Evolutionary conservation across 257 asterid species (phyloP), one percentile per base, ranked within the genome.

Genomic region (Linderniella brevidens): DNA sequence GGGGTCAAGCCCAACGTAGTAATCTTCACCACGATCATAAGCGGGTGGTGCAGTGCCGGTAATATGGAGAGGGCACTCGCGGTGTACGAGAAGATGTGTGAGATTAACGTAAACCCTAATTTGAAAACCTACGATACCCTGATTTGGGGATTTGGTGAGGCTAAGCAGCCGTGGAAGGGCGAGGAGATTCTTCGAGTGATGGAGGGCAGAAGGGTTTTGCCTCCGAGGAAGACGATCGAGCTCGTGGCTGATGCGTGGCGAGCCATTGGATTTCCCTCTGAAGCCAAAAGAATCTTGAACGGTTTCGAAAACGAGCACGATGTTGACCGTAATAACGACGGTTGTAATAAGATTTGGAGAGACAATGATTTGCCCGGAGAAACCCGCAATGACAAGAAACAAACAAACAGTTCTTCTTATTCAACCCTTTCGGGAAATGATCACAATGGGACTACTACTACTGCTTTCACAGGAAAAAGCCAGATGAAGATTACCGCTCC

Each of bases 131-230:
- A 68, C 42, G 94, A 88, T 47, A 88, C 98, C 8, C 78, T 88
- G 17, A 85, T 88, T 29, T 81, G 98, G 98, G 98, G 94, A 52
- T 88, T 68, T 48, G 93, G 96, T 32, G 96, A 88, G 64, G 90
- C 90, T 12, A 85, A 78, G 51, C 88, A 70, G 59, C 96, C 98
- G 0, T 68, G 92, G 95, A 85, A 76, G 63, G 92, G 92, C 3
- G 85, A 88, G 42, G 93, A 84, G 63, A 53, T 88, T 16, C 72
- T 85, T 17, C 74, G 59, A 54, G 49, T 65, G 53, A 88, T 88
- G 94, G 68, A 75, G 61, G 56, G 49, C 41, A 65, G 58, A 45
- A 82, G 95, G 1, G 36, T 84, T 49, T 42, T 1, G 56, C 94
- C 93, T 11, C 57, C 46, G 50, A 64, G 58, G 62, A 71, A 72